Percentiles rank a stretch among this genome's conserved stretches.
phyloP scores from a whole-genome alignment of 2,329 filamentous ascomycete species.

The Stagonosporopsis vannaccii region DNA sequence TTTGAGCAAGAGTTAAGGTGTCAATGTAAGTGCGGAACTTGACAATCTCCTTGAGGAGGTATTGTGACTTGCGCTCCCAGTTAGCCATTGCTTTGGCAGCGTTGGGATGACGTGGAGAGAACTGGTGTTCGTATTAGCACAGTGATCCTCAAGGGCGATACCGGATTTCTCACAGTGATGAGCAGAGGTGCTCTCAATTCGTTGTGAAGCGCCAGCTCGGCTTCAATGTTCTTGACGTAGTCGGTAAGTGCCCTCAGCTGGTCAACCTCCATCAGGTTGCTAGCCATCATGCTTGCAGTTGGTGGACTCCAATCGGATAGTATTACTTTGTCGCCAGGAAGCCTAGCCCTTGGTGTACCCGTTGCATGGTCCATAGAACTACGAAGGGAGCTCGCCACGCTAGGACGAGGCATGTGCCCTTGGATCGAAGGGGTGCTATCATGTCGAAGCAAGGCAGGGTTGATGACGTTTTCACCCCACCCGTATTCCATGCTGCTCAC shows the following conservation, averaged over 20 bases:
- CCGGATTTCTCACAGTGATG: constrained; percentile 66
- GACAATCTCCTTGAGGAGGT: constrained; percentile 90
- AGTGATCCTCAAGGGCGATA: neutral
- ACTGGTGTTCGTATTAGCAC: constrained; percentile 56
- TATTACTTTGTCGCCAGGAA: constrained; percentile 83
- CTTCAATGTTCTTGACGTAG: constrained; percentile 87
- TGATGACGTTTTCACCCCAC: constrained; percentile 87
- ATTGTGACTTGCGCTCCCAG: constrained; percentile 95
- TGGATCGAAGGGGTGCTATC: constrained; percentile 44
- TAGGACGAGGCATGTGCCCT: constrained; percentile 56
- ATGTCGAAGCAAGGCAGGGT: constrained; percentile 56
- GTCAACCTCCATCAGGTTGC: constrained; percentile 77
- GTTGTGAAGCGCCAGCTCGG: constrained; percentile 86
- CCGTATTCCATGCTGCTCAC: constrained; percentile 98
- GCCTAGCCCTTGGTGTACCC: constrained; percentile 65
- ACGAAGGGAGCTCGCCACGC: constrained; percentile 68
- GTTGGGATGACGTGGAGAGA: constrained; percentile 84
- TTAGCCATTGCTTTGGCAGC: constrained; percentile 86
- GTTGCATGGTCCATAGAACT: constrained; percentile 65
- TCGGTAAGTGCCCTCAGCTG: constrained; percentile 76
- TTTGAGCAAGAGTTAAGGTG: constrained; percentile 74
- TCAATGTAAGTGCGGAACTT: constrained; percentile 98
- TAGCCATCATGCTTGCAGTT: constrained; percentile 87
- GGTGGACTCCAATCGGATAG: constrained; percentile 92
- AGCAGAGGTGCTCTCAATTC: constrained; percentile 86